These are phyloP conservation scores for Diaporthe ampelina DNA, from an alignment of 2,329 filamentous ascomycete species.

Conservation along the genomic window DNA sequence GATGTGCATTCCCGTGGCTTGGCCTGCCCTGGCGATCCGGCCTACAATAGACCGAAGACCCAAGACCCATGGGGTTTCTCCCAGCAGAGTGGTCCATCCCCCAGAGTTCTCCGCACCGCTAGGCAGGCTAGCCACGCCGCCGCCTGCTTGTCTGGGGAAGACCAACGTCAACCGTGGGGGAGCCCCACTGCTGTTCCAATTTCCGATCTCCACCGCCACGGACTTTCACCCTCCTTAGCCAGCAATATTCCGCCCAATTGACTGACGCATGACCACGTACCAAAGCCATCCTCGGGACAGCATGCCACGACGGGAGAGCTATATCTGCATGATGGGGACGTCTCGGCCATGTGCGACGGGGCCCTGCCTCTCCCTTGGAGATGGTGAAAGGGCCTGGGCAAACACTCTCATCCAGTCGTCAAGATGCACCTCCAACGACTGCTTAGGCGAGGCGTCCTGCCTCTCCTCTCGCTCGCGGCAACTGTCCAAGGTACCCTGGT, in stretches of 20 bases:
- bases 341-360: background rate
- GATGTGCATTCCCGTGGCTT: slow-evolving; percentile 15
- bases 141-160: slow-evolving; percentile 21
- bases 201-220: slow-evolving; percentile 23
- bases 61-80: slow-evolving; percentile 13
- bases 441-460: background rate
- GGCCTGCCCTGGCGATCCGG: slow-evolving; percentile 29
- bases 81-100: slow-evolving; percentile 23
- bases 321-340: slow-evolving; percentile 11
- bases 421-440: slow-evolving; percentile 28
- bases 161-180: slow-evolving; percentile 19
- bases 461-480: slow-evolving; percentile 19
- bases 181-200: slow-evolving; percentile 25
- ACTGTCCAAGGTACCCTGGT: slow-evolving; percentile 28
- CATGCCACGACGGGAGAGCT: background rate
- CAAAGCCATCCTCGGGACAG: slow-evolving; percentile 18
- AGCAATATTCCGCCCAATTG: slow-evolving; percentile 27
- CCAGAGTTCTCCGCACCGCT: slow-evolving; percentile 30
- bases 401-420: background rate
- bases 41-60: slow-evolving; percentile 32
- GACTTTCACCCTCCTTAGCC: slow-evolving; percentile 25
- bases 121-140: slow-evolving; percentile 8
- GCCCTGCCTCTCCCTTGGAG: slow-evolving; percentile 1
- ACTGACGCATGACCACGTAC: slow-evolving; percentile 1
- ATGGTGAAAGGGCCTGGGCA: background rate